Base-by-base conservation (phyloP, 306 rosid species). In the Luffa acutangula region DNA sequence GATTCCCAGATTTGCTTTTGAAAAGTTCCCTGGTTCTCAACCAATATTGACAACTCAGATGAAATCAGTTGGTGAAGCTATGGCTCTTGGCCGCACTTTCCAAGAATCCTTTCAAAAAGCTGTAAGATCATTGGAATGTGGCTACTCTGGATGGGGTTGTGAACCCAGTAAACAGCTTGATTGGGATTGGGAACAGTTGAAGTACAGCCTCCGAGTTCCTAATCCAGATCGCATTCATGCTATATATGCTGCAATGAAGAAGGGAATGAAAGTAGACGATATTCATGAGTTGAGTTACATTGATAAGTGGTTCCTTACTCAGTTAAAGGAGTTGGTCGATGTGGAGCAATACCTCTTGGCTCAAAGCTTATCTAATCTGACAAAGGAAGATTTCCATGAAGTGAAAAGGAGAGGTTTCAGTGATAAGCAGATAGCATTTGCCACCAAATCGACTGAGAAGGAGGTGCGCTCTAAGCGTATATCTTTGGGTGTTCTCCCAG, bases 21-120 rank as follows among this genome's bases (percentile, higher is more conserved):
- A 93, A 80, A 96, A 96, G 60, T 96, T 96, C 81, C 99, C 99
- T n/a, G 99, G 81, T 57, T 96, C 99, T 54, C 90, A 90, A 89
- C 99, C 99, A 42, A 85, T 91, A 73, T 81, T 96, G 84, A 96
- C 99, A 0, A 96, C 99, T 9, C 99, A 96, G 77, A 96, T 96
- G 99, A 96, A 96, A 84, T 96, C 98, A 17, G 99, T 96, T 41
- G 99, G 99, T 9, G 98, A 93, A 87, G 83, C 99, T 3, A 96
- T 93, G 97, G 98, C 99, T 13, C 83, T 96, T 15, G 98, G 99
- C 45, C 85, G 96, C 62, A 93, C 96, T 43, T 96, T 96, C 90
- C 99, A 93, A 83, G 97, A 96, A 89, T 93, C 97, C 42, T 93
- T 93, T 82, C 99, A 93, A 81, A 96, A 96, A 77, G 99, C 97